Percentiles rank a stretch among this genome's conserved stretches.
These are phyloP conservation scores for Cadophora gregata DNA, from an alignment of 2,329 filamentous ascomycete genomes.

Conservation along the genomic window DNA sequence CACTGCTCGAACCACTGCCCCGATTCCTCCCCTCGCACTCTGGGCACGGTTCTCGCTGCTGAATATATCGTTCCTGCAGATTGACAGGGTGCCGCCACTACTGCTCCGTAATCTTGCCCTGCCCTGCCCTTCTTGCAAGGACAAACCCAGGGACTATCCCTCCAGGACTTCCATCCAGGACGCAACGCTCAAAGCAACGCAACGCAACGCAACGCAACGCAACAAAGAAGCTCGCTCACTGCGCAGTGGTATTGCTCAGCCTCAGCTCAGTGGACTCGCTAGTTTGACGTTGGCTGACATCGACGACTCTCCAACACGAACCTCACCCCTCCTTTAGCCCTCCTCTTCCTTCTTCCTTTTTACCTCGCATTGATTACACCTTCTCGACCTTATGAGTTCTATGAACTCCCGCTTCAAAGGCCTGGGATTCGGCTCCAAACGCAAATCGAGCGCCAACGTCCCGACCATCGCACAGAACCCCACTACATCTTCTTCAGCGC, in stretches of 20 bases:
- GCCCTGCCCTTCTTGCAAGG: slow-evolving; percentile 1
- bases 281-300: slow-evolving; percentile 26
- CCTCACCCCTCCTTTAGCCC: slow-evolving; percentile 26
- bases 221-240: neutral
- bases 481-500: slow-evolving; percentile 35
- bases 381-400: slow-evolving; percentile 68
- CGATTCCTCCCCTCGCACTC: neutral
- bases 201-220: no score
- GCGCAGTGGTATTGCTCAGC: slow-evolving; percentile 9
- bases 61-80: slow-evolving; percentile 11
- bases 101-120: slow-evolving; percentile 4
- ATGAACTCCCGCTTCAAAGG: slow-evolving; percentile 81
- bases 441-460: slow-evolving; percentile 69
- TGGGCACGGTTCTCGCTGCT: neutral
- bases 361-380: slow-evolving; percentile 45
- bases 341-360: slow-evolving; percentile 38
- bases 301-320: slow-evolving; percentile 18
- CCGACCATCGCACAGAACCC: slow-evolving; percentile 49
- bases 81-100: slow-evolving; percentile 9
- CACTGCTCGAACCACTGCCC: no score
- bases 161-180: neutral
- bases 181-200: neutral
- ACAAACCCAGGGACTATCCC: neutral
- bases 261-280: slow-evolving; percentile 22
- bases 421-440: slow-evolving; percentile 78